Conservation (phyloP, 371 early-diverging fungal species). For the Syncephalastrum contaminatum region DNA sequence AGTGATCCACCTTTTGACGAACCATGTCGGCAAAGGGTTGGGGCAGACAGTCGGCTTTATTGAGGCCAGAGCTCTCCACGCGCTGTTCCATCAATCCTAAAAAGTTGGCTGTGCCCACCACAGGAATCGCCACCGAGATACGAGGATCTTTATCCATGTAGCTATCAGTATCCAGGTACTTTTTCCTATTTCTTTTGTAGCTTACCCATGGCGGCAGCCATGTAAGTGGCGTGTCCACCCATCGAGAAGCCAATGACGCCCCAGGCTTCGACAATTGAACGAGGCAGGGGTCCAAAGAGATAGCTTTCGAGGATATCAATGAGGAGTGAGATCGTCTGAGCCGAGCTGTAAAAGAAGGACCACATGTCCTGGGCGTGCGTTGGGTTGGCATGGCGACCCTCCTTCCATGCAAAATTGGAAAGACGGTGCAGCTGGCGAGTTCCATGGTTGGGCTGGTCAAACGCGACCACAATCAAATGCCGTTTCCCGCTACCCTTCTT, state of each 20-base stretch:
- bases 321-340: slow-evolving; percentile 44
- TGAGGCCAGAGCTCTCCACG: slow-evolving; percentile 11
- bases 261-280: slow-evolving; percentile 38
- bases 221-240: slow-evolving; percentile 57
- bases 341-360: slow-evolving; percentile 37
- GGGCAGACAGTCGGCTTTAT: slow-evolving; percentile 21
- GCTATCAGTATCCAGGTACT: not conserved
- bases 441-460: slow-evolving; percentile 63
- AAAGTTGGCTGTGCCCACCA: slow-evolving; percentile 39
- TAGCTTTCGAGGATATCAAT: slow-evolving; percentile 53
- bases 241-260: slow-evolving; percentile 53
- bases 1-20: not conserved
- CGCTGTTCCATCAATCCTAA: slow-evolving; percentile 28
- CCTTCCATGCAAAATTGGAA: slow-evolving; percentile 41
- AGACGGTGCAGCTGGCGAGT: slow-evolving; percentile 32
- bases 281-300: slow-evolving; percentile 25
- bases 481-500: not conserved
- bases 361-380: slow-evolving; percentile 59
- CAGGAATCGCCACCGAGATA: slow-evolving; percentile 39
- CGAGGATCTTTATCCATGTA: slow-evolving; percentile 31
- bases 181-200: not conserved
- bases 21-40: slow-evolving; percentile 21
- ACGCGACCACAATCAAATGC: slow-evolving; percentile 43
- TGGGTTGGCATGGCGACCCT: slow-evolving; percentile 31
- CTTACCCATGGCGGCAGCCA: slow-evolving; percentile 49